Percentiles rank a stretch among this genome's conserved stretches.
These are phyloP conservation scores for Zymoseptoria brevis DNA, from an alignment of 2,329 filamentous ascomycete genomes.

Conservation along the genomic window DNA sequence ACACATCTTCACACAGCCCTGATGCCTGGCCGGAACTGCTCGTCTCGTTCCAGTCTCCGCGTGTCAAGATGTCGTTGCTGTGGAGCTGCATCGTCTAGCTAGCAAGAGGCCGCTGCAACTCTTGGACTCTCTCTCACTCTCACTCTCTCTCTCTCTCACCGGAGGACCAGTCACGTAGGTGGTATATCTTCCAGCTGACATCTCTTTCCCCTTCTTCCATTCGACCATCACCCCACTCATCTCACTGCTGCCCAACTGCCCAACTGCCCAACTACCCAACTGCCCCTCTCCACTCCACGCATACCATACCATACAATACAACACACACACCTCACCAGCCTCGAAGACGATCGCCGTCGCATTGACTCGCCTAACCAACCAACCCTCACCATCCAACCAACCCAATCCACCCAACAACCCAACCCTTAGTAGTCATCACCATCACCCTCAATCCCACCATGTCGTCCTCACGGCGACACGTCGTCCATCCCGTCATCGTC, in stretches of 20 bases:
- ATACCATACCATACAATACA: background rate
- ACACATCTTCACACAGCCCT: too few species aligned
- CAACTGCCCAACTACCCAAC: background rate
- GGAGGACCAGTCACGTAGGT: too few species aligned
- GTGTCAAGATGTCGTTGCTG: too few species aligned
- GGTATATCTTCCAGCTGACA: background rate
- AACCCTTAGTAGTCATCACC: conserved; percentile 8
- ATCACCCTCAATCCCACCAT: conserved; percentile 1
- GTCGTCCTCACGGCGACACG: conserved; percentile 16
- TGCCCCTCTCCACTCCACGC: background rate
- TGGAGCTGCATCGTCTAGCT: too few species aligned
- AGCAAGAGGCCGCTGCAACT: too few species aligned
- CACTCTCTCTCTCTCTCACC: background rate
- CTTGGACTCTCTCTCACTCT: too few species aligned
- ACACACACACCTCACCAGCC: background rate
- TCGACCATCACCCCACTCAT: background rate
- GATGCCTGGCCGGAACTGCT: background rate
- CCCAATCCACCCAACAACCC: background rate
- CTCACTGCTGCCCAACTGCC: background rate
- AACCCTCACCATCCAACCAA: background rate
- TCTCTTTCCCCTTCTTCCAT: background rate
- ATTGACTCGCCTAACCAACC: background rate
- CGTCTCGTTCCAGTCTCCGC: background rate
- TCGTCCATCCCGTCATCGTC: conserved; percentile 19
- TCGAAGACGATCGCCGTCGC: background rate